Conservation (phyloP, 108 stramenopile genomes). For the Schizochytrium sp. region DNA sequence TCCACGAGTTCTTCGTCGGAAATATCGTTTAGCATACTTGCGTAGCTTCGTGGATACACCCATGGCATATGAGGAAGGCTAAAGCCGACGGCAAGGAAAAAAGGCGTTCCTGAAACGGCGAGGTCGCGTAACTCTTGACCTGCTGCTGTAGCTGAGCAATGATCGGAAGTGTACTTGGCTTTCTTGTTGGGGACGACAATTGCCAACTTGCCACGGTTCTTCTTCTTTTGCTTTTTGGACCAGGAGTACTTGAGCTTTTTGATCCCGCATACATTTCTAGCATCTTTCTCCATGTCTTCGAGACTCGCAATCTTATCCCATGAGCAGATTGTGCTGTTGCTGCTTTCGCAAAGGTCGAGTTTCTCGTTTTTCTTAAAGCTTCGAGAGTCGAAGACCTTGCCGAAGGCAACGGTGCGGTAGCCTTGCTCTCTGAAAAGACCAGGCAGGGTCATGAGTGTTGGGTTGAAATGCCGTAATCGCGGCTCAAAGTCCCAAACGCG, state of each 20-base stretch:
- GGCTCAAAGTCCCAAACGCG: conserved; percentile 16
- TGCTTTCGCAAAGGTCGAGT: background rate
- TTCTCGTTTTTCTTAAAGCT: background rate
- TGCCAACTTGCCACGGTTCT: background rate
- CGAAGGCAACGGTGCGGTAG: background rate
- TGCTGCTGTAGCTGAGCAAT: background rate
- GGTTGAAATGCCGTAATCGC: background rate
- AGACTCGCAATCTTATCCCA: background rate
- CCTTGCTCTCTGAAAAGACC: background rate
- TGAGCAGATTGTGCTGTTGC: background rate
- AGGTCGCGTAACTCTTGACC: background rate
- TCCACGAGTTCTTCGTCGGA: background rate
- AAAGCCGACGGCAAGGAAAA: background rate
- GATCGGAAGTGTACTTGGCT: background rate
- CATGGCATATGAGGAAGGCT: background rate
- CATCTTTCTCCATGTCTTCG: background rate
- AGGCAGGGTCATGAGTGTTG: background rate
- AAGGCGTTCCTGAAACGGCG: background rate
- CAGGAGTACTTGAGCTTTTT: background rate
- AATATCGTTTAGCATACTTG: background rate
- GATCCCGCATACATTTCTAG: background rate
- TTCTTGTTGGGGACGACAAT: background rate
- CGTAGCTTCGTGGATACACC: background rate
- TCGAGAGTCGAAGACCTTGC: background rate
- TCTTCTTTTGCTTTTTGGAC: background rate